Evolutionary conservation across 768 basidiomycete species (phyloP), one percentile per base, ranked within the genome.

Genomic region (Calocera cornea): DNA sequence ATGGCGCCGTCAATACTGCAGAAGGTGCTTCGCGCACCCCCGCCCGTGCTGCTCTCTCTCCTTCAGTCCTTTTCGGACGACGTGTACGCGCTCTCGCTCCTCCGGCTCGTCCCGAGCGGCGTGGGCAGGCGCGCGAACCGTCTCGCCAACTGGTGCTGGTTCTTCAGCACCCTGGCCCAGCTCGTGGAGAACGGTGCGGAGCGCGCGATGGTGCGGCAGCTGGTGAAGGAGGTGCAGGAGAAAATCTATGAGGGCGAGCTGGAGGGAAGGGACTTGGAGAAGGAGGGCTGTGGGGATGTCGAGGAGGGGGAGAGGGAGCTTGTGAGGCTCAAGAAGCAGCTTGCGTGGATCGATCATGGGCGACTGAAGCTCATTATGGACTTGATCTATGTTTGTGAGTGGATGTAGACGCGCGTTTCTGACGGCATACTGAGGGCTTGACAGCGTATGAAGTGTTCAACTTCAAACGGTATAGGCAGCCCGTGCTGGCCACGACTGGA

Each of bases 61-160:
- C 38, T 88, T 65, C 86, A 88, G 70, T 85, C 86, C 1, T 75
- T 86, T 38, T 82, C 91, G 7, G 90, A 93, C 72, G 91, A 93
- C 76, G 75, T 90, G n/a, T 82, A 83, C 60, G 90, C 90, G n/a
- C 83, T 86, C 71, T 85, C 87, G 14, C 80, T 68, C 44, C 77
- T 92, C 33, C 91, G 90, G 0, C 76, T 93, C 11, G 71, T 92
- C 2, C 84, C 87, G 3, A 82, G 83, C 70, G 81, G 79, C 64
- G 76, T 82, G 0, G 91, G 91, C 19, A 81, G 83, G 64, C 83
- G 85, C 38, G 91, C 90, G 1, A 89, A 80, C 38, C 83, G 84
- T 12, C 85, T 91, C 72, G 85, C 90, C 1, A 85, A 92, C 75
- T 92, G 88, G 88, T 91, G 90, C 74, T 93, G 90, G 91, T 81